Percentiles rank a stretch among this genome's conserved stretches.
Evolutionary conservation across 495 filamentous ascomycete species (phyloP).

Genomic region (Evernia prunastri): DNA sequence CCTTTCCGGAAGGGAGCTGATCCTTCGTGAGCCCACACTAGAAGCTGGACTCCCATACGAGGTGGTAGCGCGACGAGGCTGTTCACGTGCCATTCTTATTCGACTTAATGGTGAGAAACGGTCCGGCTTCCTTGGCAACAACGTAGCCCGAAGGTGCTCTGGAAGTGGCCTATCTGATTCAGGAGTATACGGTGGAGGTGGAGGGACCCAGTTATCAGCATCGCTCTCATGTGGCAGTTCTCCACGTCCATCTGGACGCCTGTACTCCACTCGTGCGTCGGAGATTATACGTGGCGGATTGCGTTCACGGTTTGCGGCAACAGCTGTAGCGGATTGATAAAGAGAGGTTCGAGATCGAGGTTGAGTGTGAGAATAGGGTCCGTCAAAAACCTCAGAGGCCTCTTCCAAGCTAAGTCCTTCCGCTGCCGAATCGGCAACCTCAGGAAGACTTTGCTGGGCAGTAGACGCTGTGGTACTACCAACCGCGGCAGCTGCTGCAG

Average conservation of each 20-base stretch:
- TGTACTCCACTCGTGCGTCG: slow-evolving; percentile 25
- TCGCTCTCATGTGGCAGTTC: slow-evolving; percentile 82
- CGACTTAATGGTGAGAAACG: slow-evolving; percentile 10
- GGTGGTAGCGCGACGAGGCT: slow-evolving; percentile 25
- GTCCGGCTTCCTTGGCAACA: slow-evolving; percentile 21
- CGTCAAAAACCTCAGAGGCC: slow-evolving; percentile 41
- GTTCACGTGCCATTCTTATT: slow-evolving; percentile 10
- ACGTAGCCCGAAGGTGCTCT: slow-evolving; percentile 39
- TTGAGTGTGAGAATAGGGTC: slow-evolving; percentile 70
- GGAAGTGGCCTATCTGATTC: slow-evolving; percentile 58
- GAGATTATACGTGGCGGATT: slow-evolving; percentile 42
- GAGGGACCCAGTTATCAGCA: slow-evolving; percentile 88
- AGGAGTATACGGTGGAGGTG: slow-evolving; percentile 78
- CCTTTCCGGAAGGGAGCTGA: slow-evolving; percentile 21
- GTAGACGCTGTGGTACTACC: background rate
- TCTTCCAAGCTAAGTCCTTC: slow-evolving; percentile 26
- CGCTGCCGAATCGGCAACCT: slow-evolving; percentile 11
- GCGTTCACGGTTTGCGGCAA: slow-evolving; percentile 59
- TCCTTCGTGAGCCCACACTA: slow-evolving; percentile 15
- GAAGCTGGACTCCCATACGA: slow-evolving; percentile 20
- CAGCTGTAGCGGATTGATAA: slow-evolving; percentile 71
- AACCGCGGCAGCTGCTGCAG: background rate
- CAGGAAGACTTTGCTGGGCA: background rate
- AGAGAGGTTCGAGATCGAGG: slow-evolving; percentile 71
- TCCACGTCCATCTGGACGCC: slow-evolving; percentile 55